A percentile compares a stretch with the other conserved stretches of the same genome.
These are phyloP conservation scores for Trichoderma afroharzianum DNA, from an alignment of 2,329 filamentous ascomycete genomes.

Conservation along the genomic window DNA sequence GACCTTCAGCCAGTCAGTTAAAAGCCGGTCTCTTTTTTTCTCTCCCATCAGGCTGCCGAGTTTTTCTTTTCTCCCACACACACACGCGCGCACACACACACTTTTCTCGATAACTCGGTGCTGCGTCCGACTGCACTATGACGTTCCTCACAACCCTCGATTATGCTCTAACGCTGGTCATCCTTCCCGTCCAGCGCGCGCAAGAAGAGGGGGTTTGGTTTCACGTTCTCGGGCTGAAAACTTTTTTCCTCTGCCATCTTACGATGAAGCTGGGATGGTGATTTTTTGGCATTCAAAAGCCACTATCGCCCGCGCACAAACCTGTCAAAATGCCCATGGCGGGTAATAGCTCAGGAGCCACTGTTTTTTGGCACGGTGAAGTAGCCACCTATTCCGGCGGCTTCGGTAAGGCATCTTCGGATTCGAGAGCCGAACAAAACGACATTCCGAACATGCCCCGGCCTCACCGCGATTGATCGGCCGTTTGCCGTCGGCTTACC, in stretches of 20 bases:
- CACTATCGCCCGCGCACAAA: background rate
- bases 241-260: background rate
- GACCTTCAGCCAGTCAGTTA: conserved; percentile 3
- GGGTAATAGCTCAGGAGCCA: background rate
- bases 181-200: conserved; percentile 3
- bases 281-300: background rate
- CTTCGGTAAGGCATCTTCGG: background rate
- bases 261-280: background rate
- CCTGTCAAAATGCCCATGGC: background rate
- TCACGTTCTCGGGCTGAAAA: background rate
- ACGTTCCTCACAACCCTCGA: background rate
- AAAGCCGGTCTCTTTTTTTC: background rate
- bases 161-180: background rate
- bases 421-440: background rate
- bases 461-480: background rate
- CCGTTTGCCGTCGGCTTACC: background rate
- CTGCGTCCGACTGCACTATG: conserved; percentile 6
- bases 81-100: background rate
- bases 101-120: background rate
- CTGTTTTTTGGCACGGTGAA: background rate
- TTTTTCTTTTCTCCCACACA: background rate
- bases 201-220: background rate
- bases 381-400: conserved; percentile 6
- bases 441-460: background rate
- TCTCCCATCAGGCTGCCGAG: background rate